Evolutionary conservation across 805 yeast genomes (phyloP), one percentile per base, ranked within the genome.

Genomic region (Candida schatavii): DNA sequence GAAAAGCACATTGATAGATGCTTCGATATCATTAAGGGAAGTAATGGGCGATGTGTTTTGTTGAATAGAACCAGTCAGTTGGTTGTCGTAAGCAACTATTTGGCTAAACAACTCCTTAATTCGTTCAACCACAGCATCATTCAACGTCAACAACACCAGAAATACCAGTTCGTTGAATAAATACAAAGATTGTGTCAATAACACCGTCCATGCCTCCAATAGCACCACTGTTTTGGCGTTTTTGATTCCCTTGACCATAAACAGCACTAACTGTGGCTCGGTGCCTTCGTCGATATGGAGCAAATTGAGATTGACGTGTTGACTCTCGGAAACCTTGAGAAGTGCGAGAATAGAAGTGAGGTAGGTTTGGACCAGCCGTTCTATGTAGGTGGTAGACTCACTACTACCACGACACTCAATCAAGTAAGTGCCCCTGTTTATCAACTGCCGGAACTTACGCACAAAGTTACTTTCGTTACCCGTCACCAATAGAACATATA

Each of bases 391-490:
- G 34, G 20, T 17, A n/a, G n/a, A 20, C 13, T 14, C 36, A 19
- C 26, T 19, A 7, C 10, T 7, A 23, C 27, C 27, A 18, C 18
- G 15, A 22, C 15, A 14, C 6, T 28, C 40, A 4, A 26, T 19
- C 6, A 38, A 15, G n/a, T 31, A 30, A 21, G 35, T 48, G 42
- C 69, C 63, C 3, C 57, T 40, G 19, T 66, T 63, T 14, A 80
- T 59, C 21, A 78, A 50, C 5, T 57, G 46, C n/a, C 67, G 58
- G 25, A 80, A 70, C 32, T 68, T 68, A 1, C 59, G 61, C 5
- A 65, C 66, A 42, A 83, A 81, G 40, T 77, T 72, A 0, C 64
- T 39, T 49, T 84, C 90, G 11, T 74, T 65, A 0, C 88, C 89
- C 48, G 77, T 78, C 1, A 81, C 49, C 19, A 85, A 53, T 1